These are phyloP conservation scores for Podila epigama DNA, from an alignment of 192 early-diverging fungal genomes.

Conservation along the genomic window DNA sequence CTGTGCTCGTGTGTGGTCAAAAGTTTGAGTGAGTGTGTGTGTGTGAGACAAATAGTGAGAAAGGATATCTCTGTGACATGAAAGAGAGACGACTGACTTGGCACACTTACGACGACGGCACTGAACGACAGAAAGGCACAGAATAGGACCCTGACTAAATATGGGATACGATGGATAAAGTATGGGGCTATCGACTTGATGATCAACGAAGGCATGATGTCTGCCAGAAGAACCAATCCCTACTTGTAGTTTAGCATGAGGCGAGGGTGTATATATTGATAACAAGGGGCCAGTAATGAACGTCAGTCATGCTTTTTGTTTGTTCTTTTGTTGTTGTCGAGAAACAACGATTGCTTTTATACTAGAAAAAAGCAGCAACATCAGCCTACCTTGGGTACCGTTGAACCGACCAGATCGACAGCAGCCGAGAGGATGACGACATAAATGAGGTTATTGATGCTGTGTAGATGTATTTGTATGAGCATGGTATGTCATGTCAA, in stretches of 20 bases:
- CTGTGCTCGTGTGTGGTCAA: background rate
- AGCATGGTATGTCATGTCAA: background rate
- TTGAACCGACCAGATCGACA: conserved; percentile 50
- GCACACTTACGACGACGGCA: conserved; percentile 26
- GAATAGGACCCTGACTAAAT: conserved; percentile 13
- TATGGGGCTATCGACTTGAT: conserved; percentile 54
- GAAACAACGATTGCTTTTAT: too few relatives aligned
- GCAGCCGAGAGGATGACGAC: conserved; percentile 55
- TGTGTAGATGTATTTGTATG: background rate
- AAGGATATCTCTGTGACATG: background rate
- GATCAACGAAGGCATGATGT: conserved; percentile 49
- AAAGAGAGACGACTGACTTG: background rate
- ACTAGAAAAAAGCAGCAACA: too few relatives aligned
- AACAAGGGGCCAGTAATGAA: background rate
- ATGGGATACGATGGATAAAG: conserved; percentile 39
- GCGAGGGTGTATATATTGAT: background rate
- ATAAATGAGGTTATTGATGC: conserved; percentile 57
- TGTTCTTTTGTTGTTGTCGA: background rate
- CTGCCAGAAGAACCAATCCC: conserved; percentile 52
- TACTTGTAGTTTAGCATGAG: too few relatives aligned
- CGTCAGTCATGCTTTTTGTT: too few relatives aligned
- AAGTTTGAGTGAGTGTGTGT: background rate
- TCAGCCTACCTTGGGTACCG: conserved; percentile 46
- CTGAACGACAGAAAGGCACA: conserved; percentile 27
- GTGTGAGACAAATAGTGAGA: background rate